Conservation (phyloP, 331 rosid genomes). For the Stylosanthes scabra region DNA sequence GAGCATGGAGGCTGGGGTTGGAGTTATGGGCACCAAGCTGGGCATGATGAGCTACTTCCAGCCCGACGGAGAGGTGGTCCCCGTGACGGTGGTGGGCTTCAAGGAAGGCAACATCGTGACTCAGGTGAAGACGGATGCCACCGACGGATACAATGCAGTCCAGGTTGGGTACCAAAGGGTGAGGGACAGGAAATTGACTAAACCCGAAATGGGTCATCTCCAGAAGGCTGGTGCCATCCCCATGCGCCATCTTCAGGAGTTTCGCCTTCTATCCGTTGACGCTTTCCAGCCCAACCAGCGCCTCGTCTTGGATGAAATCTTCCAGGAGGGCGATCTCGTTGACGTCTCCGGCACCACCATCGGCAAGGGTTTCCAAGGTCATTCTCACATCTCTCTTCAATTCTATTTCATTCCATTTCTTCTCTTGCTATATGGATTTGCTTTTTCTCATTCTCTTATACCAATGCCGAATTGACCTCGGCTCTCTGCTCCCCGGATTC, state of each 20-base stretch:
- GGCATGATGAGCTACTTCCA: constrained; percentile 96
- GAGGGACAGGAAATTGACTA: constrained; percentile 80
- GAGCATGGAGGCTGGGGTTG: constrained; percentile 91
- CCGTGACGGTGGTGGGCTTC: constrained; percentile 92
- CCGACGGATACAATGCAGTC: constrained; percentile 82
- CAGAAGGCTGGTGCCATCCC: constrained; percentile 86
- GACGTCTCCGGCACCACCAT: constrained; percentile 94
- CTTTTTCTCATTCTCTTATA: not conserved
- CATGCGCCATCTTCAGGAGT: constrained; percentile 94
- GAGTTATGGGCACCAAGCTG: constrained; percentile 91
- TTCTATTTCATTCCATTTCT: not conserved
- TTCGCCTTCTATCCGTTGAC: constrained; percentile 65
- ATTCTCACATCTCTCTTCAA: constrained; percentile 5
- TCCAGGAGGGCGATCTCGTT: constrained; percentile 92
- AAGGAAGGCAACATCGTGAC: constrained; percentile 94
- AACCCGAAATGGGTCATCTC: constrained; percentile 90
- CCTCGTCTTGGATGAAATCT: constrained; percentile 61
- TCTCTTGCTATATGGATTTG: not conserved
- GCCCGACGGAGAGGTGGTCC: constrained; percentile 72
- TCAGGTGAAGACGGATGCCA: constrained; percentile 83
- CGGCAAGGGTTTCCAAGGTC: constrained; percentile 97
- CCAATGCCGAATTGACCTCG: no score
- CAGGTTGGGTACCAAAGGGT: constrained; percentile 87
- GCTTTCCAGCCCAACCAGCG: constrained; percentile 73
- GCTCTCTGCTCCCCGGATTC: no score